Evolutionary conservation across 169 alveolate genomes (phyloP).

Genomic region (Eimeria maxima): DNA sequence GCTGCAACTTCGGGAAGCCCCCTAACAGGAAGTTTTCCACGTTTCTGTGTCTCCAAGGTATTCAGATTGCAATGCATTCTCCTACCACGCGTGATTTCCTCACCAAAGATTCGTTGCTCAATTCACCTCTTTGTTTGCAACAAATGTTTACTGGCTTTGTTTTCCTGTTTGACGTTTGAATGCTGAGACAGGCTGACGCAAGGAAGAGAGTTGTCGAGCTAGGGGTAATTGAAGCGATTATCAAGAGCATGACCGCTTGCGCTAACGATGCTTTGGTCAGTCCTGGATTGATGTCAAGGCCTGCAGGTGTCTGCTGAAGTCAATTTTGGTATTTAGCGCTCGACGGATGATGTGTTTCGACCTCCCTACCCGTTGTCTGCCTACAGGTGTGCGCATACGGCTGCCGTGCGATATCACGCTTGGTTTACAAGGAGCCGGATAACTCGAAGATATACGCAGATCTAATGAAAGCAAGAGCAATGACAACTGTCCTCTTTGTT

Average conservation of each 20-base stretch:
- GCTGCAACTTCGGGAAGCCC: neutral
- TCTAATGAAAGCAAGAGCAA: slow-evolving; percentile 63
- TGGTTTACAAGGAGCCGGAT: slow-evolving; percentile 76
- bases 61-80: neutral
- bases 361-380: neutral
- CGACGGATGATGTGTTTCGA: neutral
- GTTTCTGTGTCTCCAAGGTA: neutral
- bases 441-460: slow-evolving; percentile 74
- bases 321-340: neutral
- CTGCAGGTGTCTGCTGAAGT: neutral
- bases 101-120: neutral
- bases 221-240: slow-evolving; percentile 81
- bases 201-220: slow-evolving; percentile 66
- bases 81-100: neutral
- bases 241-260: slow-evolving; percentile 80
- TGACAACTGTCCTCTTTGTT: slow-evolving; percentile 80
- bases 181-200: slow-evolving; percentile 60
- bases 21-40: neutral
- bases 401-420: slow-evolving; percentile 77
- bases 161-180: neutral
- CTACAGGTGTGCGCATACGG: slow-evolving; percentile 74
- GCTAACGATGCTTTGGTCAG: slow-evolving; percentile 64
- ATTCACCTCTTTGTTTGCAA: neutral
- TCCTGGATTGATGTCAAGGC: neutral
- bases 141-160: neutral